A percentile compares a stretch with the other conserved stretches of the same genome.
Evolutionary conservation across 169 alveolate species (phyloP).

Genomic region (Theileria luwenshuni): DNA sequence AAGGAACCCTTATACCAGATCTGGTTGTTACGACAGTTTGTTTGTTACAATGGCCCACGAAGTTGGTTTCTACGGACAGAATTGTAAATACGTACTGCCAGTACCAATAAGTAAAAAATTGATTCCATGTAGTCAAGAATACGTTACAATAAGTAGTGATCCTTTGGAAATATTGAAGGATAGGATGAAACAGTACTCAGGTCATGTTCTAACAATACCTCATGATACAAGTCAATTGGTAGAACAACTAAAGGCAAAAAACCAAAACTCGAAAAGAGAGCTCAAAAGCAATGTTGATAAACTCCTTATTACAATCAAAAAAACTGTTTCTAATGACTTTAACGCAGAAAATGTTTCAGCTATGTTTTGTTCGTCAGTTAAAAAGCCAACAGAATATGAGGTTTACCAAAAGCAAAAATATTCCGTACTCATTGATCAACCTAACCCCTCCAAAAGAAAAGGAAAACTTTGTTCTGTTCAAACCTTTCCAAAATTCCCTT

Average conservation of each 20-base stretch:
- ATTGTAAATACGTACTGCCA: slow-evolving; percentile 45
- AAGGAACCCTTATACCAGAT: slow-evolving; percentile 62
- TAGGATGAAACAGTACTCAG: slow-evolving; percentile 44
- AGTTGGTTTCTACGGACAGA: slow-evolving; percentile 67
- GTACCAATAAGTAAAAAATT: slow-evolving; percentile 51
- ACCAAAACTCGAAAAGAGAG: slow-evolving; percentile 7
- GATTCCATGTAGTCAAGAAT: slow-evolving; percentile 56
- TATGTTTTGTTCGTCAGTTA: neutral
- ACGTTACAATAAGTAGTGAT: slow-evolving; percentile 39
- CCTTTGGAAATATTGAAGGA: slow-evolving; percentile 39
- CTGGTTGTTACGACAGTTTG: slow-evolving; percentile 66
- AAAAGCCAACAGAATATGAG: neutral
- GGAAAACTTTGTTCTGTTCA: slow-evolving; percentile 25
- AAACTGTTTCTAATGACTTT: slow-evolving; percentile 32
- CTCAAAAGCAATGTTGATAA: slow-evolving; percentile 28
- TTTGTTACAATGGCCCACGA: slow-evolving; percentile 65
- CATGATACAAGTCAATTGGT: neutral
- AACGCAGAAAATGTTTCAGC: slow-evolving; percentile 35
- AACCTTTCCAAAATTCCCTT: slow-evolving; percentile 12
- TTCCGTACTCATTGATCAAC: slow-evolving; percentile 5
- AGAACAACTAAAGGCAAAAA: neutral
- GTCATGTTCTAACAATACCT: slow-evolving; percentile 51
- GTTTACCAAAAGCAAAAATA: slow-evolving; percentile 19
- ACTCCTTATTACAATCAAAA: slow-evolving; percentile 39
- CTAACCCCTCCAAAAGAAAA: neutral